Evolutionary conservation across 345 rosid genomes (phyloP).

Genomic region (Theobroma cacao): DNA sequence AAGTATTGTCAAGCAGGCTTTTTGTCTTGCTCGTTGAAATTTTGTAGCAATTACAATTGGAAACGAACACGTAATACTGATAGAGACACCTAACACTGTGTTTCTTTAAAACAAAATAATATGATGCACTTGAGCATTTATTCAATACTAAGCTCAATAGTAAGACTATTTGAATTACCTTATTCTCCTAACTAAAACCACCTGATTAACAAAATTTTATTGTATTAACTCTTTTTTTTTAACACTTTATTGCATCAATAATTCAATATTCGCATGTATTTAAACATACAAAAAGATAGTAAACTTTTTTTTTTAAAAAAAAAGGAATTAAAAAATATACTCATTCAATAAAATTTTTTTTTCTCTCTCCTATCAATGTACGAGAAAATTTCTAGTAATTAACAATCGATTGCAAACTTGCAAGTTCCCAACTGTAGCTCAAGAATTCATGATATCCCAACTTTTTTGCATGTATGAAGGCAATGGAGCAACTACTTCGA

Average conservation of each 20-base stretch:
- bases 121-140: too few species aligned
- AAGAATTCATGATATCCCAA: slow-evolving; percentile 52
- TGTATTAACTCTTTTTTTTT: too few species aligned
- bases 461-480: slow-evolving; percentile 86
- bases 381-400: not conserved
- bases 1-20: not conserved
- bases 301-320: not conserved
- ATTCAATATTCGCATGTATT: not conserved
- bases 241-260: not conserved
- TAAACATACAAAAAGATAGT: too few species aligned
- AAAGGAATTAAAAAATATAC: not conserved
- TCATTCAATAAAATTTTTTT: not conserved
- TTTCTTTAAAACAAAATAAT: too few species aligned
- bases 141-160: too few species aligned
- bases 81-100: not conserved
- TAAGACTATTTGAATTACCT: too few species aligned
- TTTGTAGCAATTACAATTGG: not conserved
- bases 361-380: too few species aligned
- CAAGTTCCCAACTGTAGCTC: slow-evolving; percentile 37
- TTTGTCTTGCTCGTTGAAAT: not conserved
- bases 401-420: not conserved
- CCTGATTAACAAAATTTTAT: too few species aligned
- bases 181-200: too few species aligned
- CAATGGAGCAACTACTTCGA: slow-evolving; percentile 70
- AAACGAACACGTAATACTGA: too few species aligned